Evolutionary conservation across 2,329 filamentous ascomycete species (phyloP).

Genomic region (Calonectria naviculata): DNA sequence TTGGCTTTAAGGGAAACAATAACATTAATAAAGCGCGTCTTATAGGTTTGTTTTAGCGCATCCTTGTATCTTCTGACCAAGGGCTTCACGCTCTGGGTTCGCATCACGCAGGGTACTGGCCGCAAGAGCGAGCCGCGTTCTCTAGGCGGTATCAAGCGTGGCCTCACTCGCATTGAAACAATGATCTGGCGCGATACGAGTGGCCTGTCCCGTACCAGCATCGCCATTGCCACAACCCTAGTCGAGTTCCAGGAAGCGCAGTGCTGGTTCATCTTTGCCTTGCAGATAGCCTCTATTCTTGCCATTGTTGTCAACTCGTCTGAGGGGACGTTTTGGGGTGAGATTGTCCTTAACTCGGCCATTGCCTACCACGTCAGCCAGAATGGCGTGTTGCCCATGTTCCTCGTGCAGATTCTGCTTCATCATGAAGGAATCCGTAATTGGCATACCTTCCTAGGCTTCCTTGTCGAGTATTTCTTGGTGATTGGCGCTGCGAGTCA

Average conservation of each 20-base stretch:
- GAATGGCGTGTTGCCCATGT: slow-evolving; percentile 52
- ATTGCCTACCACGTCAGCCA: slow-evolving; percentile 51
- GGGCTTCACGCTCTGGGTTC: slow-evolving; percentile 49
- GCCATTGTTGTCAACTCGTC: slow-evolving; percentile 54
- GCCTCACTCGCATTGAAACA: slow-evolving; percentile 48
- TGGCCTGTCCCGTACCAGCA: slow-evolving; percentile 50
- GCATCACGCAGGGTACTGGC: slow-evolving; percentile 42
- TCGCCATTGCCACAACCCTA: slow-evolving; percentile 53
- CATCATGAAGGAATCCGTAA: slow-evolving; percentile 53
- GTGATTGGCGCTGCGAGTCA: slow-evolving; percentile 51
- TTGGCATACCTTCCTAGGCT: slow-evolving; percentile 54
- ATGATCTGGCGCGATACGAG: slow-evolving; percentile 52
- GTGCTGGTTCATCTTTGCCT: slow-evolving; percentile 53
- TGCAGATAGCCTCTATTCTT: slow-evolving; percentile 53
- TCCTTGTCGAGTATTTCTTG: slow-evolving; percentile 51
- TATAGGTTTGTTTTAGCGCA: slow-evolving; percentile 44
- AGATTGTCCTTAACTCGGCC: slow-evolving; percentile 51
- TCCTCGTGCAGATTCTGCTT: slow-evolving; percentile 50
- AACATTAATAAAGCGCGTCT: background rate
- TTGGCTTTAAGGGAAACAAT: too few species aligned
- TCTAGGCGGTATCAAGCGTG: slow-evolving; percentile 40
- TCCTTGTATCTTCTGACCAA: slow-evolving; percentile 48
- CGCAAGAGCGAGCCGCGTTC: slow-evolving; percentile 29
- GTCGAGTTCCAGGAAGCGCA: slow-evolving; percentile 54
- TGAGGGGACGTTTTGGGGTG: slow-evolving; percentile 52